Evolutionary conservation across 1,284 basidiomycete genomes (phyloP).

Genomic region (Cutaneotrichosporon dermatis): DNA sequence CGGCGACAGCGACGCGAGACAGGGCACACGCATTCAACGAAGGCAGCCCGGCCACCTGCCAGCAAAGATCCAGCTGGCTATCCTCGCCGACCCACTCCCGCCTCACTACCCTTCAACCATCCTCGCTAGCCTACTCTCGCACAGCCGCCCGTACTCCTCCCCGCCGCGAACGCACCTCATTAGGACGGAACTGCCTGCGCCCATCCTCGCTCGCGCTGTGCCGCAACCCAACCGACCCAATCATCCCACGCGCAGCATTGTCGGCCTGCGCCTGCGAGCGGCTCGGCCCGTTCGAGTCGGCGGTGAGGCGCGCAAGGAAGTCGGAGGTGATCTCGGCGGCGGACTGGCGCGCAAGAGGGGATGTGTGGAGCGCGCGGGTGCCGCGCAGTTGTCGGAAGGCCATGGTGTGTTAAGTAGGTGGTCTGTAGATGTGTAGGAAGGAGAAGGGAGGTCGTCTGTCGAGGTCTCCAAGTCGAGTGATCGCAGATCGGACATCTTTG

Average conservation of each 20-base stretch:
- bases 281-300: background rate
- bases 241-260: constrained; percentile 16
- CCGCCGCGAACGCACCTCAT: constrained; percentile 6
- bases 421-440: no score
- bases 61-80: no score
- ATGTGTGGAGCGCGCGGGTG: constrained; percentile 1
- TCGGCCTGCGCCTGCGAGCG: background rate
- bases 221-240: constrained; percentile 13
- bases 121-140: no score
- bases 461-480: no score
- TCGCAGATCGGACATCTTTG: no score
- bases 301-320: constrained; percentile 18
- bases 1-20: no score
- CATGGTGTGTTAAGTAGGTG: background rate
- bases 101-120: background rate
- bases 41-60: no score
- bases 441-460: no score
- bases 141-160: background rate
- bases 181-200: constrained; percentile 2
- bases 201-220: constrained; percentile 4
- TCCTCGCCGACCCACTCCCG: no score
- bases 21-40: no score
- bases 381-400: background rate
- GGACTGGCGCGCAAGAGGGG: constrained; percentile 4
- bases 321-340: constrained; percentile 15